These are phyloP conservation scores for Neonectria faginata DNA, from an alignment of 2,329 filamentous ascomycete species.

Conservation along the genomic window DNA sequence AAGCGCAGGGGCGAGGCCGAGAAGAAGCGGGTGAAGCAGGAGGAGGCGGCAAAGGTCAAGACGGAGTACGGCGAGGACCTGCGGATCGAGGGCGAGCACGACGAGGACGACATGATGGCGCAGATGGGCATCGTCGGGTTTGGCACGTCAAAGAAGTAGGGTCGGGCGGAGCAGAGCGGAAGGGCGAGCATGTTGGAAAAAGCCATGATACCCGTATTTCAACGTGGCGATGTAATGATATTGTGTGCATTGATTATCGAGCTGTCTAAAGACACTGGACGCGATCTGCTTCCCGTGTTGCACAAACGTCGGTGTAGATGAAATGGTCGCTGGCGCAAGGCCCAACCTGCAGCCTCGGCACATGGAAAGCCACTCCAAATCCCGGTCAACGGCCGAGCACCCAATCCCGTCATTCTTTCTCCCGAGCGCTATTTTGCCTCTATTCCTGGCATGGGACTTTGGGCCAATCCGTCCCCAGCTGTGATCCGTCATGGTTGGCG, in stretches of 20 bases:
- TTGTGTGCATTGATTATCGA: slow-evolving; percentile 8
- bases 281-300: slow-evolving; percentile 3
- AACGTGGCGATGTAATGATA: slow-evolving; percentile 31
- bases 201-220: slow-evolving; percentile 49
- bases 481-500: slow-evolving; percentile 8
- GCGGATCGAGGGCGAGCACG: slow-evolving; percentile 75
- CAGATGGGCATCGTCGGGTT: slow-evolving; percentile 75
- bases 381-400: slow-evolving; percentile 11
- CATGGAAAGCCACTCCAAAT: slow-evolving; percentile 13
- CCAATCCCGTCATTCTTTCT: background rate
- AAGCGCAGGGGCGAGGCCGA: slow-evolving; percentile 68
- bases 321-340: background rate
- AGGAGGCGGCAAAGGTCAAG: slow-evolving; percentile 67
- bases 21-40: slow-evolving; percentile 62
- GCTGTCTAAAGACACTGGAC: background rate
- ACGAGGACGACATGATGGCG: slow-evolving; percentile 78
- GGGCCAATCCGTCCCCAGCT: slow-evolving; percentile 10
- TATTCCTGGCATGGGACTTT: background rate
- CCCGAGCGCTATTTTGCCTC: background rate
- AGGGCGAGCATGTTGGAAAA: slow-evolving; percentile 20
- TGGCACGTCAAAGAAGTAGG: slow-evolving; percentile 66
- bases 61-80: slow-evolving; percentile 74
- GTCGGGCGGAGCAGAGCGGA: background rate
- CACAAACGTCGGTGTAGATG: slow-evolving; percentile 25
- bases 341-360: slow-evolving; percentile 7